phyloP scores from a whole-genome alignment of 768 basidiomycete genomes.

The Boletus reticuloceps region DNA sequence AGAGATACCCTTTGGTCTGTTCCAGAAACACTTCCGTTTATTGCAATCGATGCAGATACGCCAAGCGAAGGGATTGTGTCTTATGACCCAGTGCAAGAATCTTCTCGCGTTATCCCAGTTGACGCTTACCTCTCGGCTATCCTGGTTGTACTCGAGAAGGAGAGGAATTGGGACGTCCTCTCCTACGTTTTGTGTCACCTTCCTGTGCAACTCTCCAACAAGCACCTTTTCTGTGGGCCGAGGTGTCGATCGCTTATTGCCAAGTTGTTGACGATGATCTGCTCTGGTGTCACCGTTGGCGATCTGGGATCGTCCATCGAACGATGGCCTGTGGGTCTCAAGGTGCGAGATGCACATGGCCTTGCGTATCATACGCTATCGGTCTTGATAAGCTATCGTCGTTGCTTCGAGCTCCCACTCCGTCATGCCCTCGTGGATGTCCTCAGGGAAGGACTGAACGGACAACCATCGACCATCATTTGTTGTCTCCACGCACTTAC shows the following conservation, averaged over 20 bases:
- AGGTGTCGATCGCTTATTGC: constrained; percentile 63
- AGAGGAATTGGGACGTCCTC: constrained; percentile 89
- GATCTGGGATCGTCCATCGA: constrained; percentile 56
- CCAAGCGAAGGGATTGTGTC: constrained; percentile 68
- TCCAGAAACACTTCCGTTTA: constrained; percentile 65
- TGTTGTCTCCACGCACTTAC: constrained; percentile 89
- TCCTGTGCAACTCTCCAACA: constrained; percentile 89
- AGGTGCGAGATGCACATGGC: constrained; percentile 80
- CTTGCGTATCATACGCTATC: constrained; percentile 85
- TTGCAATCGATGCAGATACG: constrained; percentile 50
- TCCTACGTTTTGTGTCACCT: constrained; percentile 91
- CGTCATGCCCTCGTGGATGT: constrained; percentile 73
- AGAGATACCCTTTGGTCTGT: constrained; percentile 60
- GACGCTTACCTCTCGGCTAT: constrained; percentile 70
- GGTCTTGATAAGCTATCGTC: constrained; percentile 83
- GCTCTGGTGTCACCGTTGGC: constrained; percentile 59
- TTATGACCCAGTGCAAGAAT: constrained; percentile 52
- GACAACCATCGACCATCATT: constrained; percentile 74
- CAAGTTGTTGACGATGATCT: constrained; percentile 62
- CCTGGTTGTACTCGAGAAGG: constrained; percentile 63
- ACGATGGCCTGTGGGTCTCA: constrained; percentile 59
- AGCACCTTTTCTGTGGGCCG: constrained; percentile 94
- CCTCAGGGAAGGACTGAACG: constrained; percentile 66
- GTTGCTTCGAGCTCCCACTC: constrained; percentile 67
- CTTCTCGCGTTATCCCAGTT: constrained; percentile 57